These are phyloP conservation scores for Tilletia caries DNA, from an alignment of 1,284 basidiomycete genomes.

Conservation along the genomic window DNA sequence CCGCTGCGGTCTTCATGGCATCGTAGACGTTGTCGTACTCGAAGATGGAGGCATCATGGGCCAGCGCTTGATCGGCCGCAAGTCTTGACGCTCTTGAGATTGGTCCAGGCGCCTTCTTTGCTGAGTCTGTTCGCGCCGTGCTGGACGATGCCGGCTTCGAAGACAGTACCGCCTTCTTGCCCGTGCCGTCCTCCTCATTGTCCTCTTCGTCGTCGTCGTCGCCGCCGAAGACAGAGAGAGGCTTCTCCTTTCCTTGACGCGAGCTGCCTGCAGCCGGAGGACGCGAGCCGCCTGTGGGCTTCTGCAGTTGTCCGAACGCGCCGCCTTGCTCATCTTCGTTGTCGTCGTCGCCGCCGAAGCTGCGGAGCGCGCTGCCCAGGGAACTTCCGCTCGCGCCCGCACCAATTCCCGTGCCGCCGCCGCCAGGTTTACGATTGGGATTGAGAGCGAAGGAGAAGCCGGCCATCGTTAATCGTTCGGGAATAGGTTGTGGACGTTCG, in stretches of 20 bases:
- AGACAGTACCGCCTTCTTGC: background rate
- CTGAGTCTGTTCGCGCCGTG: slow-evolving; percentile 15
- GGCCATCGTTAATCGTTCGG: slow-evolving; percentile 6
- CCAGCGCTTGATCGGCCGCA: slow-evolving; percentile 62
- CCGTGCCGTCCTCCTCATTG: slow-evolving; percentile 31
- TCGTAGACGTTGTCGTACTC: slow-evolving; percentile 98
- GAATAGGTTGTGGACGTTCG: background rate
- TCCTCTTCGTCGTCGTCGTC: slow-evolving; percentile 21
- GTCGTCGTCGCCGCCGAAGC: slow-evolving; percentile 8
- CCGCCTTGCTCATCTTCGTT: background rate
- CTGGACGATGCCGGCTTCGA: background rate
- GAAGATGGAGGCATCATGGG: slow-evolving; percentile 78
- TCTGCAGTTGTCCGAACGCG: background rate
- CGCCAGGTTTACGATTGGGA: background rate
- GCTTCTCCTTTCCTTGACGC: slow-evolving; percentile 8
- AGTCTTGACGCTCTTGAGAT: slow-evolving; percentile 32
- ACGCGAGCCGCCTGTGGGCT: background rate
- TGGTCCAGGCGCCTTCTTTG: slow-evolving; percentile 13
- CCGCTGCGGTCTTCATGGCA: slow-evolving; percentile 83
- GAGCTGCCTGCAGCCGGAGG: background rate
- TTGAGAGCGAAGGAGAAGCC: slow-evolving; percentile 7
- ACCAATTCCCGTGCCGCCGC: background rate
- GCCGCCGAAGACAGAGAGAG: slow-evolving; percentile 26
- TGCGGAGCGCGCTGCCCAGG: background rate
- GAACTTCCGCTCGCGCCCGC: background rate